Evolutionary conservation across 2,329 filamentous ascomycete genomes (phyloP), one percentile per base, ranked within the genome.

Genomic region (Calonectria multiphialidica): DNA sequence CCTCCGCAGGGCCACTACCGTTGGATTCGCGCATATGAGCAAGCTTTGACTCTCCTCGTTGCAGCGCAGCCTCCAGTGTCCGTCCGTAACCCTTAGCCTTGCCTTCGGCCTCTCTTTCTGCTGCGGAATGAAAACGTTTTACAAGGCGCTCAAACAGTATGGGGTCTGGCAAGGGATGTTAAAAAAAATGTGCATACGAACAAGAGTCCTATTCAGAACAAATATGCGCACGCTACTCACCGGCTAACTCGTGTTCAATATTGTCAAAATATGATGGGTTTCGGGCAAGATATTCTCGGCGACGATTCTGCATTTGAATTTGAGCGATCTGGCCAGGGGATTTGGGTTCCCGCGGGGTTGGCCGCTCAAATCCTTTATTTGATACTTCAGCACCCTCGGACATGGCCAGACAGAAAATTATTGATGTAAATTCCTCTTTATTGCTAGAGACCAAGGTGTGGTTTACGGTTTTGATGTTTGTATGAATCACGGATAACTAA

Each of bases 141-240:
- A 98, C 90, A 28, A 97, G 88, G 66, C 91, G 90, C 82, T 97
- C 94, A 86, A 98, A 98, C 37, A 97, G 89, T 10, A 96, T 86
- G 1, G 95, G 95, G 83, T 97, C 94, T 89, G 70, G n/a, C 28
- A 30, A 15, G 25, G 4, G 35, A 44, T 42, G 44, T 23, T 40
- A 61, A 67, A 72, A 64, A 67, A 25, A 45, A 45, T 55, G 57
- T 33, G 12, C 44, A 37, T 21, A n/a, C n/a, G 12, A 33, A 18
- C 8, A 40, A 37, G 28, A 13, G 47, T 12, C 42, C 18, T 25
- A 28, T 40, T 5, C 10, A 6, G 53, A 25, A 65, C 66, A 47
- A 21, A 37, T 18, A 47, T 42, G 44, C 35, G 10, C 53, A 28
- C 49, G 40, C 5, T 10, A 75, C 83, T 33, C 78, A 89, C 88